Conservation (phyloP, 2,329 filamentous ascomycete species). For the Neonectria ditissima region DNA sequence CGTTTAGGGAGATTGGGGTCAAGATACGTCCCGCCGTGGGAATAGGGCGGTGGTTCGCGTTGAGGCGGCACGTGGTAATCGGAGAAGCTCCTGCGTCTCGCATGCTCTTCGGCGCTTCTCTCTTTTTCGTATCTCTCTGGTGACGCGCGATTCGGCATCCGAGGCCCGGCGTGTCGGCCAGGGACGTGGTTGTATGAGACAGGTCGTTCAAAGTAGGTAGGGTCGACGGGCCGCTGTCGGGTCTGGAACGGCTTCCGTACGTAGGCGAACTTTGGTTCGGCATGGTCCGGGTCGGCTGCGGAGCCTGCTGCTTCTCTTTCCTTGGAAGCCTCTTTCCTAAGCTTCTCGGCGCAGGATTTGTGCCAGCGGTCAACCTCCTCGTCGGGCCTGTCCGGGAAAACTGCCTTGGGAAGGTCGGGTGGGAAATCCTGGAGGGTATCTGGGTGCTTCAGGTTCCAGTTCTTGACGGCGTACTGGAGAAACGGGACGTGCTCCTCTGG, state of each 20-base stretch:
- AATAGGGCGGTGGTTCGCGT: constrained; percentile 44
- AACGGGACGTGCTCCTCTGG: constrained; percentile 90
- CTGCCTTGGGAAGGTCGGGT: constrained; percentile 65
- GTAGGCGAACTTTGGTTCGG: constrained; percentile 54
- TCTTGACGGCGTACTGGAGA: constrained; percentile 81
- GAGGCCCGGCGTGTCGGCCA: constrained; percentile 49
- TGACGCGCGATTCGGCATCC: constrained; percentile 47
- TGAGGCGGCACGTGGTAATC: constrained; percentile 58
- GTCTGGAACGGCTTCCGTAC: constrained; percentile 48
- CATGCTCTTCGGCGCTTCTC: constrained; percentile 55
- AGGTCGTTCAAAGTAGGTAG: constrained; percentile 50
- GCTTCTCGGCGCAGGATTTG: constrained; percentile 76
- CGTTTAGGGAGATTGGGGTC: constrained; percentile 49
- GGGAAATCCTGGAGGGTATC: constrained; percentile 78
- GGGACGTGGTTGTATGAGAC: constrained; percentile 57
- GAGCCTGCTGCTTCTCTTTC: constrained; percentile 50
- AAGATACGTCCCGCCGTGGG: constrained; percentile 48
- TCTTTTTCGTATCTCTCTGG: constrained; percentile 51
- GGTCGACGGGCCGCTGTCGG: constrained; percentile 47
- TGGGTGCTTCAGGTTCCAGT: constrained; percentile 82
- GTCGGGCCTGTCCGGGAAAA: constrained; percentile 80
- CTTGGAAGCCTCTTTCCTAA: constrained; percentile 70
- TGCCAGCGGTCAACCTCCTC: constrained; percentile 89
- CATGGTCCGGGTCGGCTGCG: constrained; percentile 46
- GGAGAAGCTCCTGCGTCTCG: constrained; percentile 63